A percentile compares a stretch with the other conserved stretches of the same genome.
phyloP scores from a whole-genome alignment of 805 yeast genomes.

The Naumovozyma dairenensis region DNA sequence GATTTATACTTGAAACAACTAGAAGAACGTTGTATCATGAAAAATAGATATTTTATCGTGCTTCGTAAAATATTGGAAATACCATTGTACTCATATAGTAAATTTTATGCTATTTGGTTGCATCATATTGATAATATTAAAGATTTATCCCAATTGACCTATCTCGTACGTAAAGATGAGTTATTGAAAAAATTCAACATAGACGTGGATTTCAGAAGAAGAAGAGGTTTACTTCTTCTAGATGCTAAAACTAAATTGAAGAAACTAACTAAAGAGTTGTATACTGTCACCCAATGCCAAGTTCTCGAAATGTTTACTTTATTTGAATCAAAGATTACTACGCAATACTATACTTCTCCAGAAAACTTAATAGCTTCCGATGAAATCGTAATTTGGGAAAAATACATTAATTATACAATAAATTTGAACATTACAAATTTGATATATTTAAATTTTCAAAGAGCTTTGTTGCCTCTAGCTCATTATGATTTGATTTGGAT shows the following conservation, averaged over 20 bases:
- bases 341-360: conserved; percentile 21
- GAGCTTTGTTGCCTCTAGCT: conserved; percentile 24
- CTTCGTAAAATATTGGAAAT: conserved; percentile 25
- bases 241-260: conserved; percentile 25
- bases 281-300: conserved; percentile 25
- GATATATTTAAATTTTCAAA: conserved; percentile 25
- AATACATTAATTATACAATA: conserved; percentile 22
- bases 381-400: conserved; percentile 22
- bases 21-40: conserved; percentile 14
- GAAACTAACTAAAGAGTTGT: conserved; percentile 24
- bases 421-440: conserved; percentile 13
- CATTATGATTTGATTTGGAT: conserved; percentile 27
- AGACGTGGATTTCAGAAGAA: conserved; percentile 13
- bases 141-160: conserved; percentile 20
- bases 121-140: conserved; percentile 20
- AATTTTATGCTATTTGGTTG: conserved; percentile 26
- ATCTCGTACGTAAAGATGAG: conserved; percentile 20
- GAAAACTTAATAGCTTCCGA: conserved; percentile 17
- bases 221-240: conserved; percentile 28
- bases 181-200: conserved; percentile 18
- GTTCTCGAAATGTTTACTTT: conserved; percentile 22
- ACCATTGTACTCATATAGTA: conserved; percentile 25
- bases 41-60: conserved; percentile 16
- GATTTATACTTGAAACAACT: conserved; percentile 24
- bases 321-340: conserved; percentile 24